Evolutionary conservation across 306 rosid species (phyloP), one percentile per base, ranked within the genome.

Genomic region (Vachellia collinsii): DNA sequence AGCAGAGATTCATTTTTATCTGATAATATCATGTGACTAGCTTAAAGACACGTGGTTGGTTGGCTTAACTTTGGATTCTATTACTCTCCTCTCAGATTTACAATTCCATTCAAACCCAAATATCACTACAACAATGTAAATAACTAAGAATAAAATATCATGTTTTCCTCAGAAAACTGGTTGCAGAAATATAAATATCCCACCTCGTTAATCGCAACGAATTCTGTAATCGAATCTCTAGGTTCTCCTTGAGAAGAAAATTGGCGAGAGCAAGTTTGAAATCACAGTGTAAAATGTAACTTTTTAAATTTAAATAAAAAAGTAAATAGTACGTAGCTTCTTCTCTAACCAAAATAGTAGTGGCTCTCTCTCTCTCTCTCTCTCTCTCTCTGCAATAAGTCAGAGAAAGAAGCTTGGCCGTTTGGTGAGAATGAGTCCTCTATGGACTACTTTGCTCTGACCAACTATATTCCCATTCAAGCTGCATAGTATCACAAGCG

Each of bases 41-140:
- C n/a, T 22, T 61, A 4, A 23, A 11, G 19, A 61, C 39, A 25
- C 19, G 25, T 61, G 67, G 67, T 61, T 58, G 83, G 90, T 48
- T 85, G 90, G 83, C 86, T 50, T 50, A 83, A 75, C 97, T 86
- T 92, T 89, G 96, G 97, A 92, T 94, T 87, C 97, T 87, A 29
- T 29, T 29, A 72, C 87, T 41, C 56, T 39, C 25, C 72, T 29
- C 64, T 78, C 67, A 74, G 29, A 69, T 82, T 89, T 89, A 92
- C 73, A 83, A 83, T 82, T 81, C 82, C 53, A 62, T 54, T 78
- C 80, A 39, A 68, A 78, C 86, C 61, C 78, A 84, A 29, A 29
- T n/a, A n/a, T 29, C 34, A 29, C 34, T 8, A 61, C 67, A 11
- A 8, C 56, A 71, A 75, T 76, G 11, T 66, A 58, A 36, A 23